A percentile compares a stretch with the other conserved stretches of the same genome.
Evolutionary conservation across 2,329 filamentous ascomycete species (phyloP).

Genomic region (Aspergillus fumigatus): DNA sequence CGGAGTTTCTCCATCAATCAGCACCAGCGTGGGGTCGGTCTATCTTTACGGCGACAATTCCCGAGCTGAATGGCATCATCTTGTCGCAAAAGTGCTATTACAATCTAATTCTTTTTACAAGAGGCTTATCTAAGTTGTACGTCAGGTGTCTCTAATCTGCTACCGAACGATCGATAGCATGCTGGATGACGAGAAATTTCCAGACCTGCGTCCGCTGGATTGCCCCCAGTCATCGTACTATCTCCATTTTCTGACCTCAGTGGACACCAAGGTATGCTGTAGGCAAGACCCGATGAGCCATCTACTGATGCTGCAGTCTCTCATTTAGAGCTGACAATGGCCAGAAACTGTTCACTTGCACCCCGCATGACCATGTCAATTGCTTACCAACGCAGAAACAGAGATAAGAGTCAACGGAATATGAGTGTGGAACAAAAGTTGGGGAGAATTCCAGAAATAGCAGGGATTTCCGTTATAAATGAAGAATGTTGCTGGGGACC

Average conservation of each 20-base stretch:
- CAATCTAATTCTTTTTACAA: not conserved
- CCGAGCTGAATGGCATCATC: not conserved
- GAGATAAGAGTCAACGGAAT: not conserved
- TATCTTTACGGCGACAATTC: not conserved
- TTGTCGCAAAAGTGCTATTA: not conserved
- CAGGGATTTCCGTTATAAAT: not conserved
- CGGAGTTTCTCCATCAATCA: conserved; percentile 21
- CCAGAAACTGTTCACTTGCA: not conserved
- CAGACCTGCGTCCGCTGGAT: not conserved
- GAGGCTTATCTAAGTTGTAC: not conserved
- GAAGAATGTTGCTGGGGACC: too few relatives aligned
- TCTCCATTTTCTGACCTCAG: not conserved
- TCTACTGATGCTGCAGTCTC: not conserved
- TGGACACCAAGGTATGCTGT: too few relatives aligned
- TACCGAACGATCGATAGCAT: not conserved
- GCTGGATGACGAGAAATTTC: not conserved
- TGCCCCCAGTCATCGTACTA: not conserved
- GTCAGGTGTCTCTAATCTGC: not conserved
- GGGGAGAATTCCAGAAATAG: not conserved
- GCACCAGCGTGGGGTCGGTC: not conserved
- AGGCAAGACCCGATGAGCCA: not conserved
- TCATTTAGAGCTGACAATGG: not conserved
- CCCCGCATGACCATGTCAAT: not conserved
- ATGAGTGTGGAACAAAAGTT: not conserved
- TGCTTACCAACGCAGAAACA: not conserved